Percentiles rank a stretch among this genome's conserved stretches.
phyloP scores from a whole-genome alignment of 2,329 filamentous ascomycete species.

The Sclerotinia minor region DNA sequence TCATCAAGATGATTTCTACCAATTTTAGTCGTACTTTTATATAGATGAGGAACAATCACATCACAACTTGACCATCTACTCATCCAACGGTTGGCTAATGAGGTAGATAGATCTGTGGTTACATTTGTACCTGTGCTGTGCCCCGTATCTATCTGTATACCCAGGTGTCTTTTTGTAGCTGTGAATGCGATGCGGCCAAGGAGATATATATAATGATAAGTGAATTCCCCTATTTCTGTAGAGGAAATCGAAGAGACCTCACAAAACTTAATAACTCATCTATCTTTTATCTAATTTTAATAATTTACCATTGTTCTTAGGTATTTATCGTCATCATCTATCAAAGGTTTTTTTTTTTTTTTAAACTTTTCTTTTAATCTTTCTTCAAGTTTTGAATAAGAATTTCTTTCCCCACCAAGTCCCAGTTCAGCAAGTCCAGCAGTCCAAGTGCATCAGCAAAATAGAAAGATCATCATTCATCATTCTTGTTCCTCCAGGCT shows the following conservation, averaged over 20 bases:
- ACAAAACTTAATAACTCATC: too few relatives aligned
- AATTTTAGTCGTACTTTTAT: not conserved
- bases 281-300: too few relatives aligned
- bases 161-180: too few relatives aligned
- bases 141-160: not conserved
- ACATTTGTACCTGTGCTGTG: conserved; percentile 1
- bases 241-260: not conserved
- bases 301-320: too few relatives aligned
- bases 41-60: too few relatives aligned
- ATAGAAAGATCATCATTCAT: not conserved
- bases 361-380: not conserved
- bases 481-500: not conserved
- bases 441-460: not conserved
- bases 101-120: not conserved
- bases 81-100: not conserved
- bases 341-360: too few relatives aligned
- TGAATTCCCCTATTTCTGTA: conserved; percentile 1
- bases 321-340: too few relatives aligned
- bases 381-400: not conserved
- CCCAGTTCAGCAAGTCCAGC: too few relatives aligned
- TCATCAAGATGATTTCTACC: not conserved
- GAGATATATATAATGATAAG: not conserved
- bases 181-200: not conserved
- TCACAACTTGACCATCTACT: not conserved
- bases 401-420: not conserved